Percentiles rank a stretch among this genome's conserved stretches.
phyloP scores from a whole-genome alignment of 139 green algal genomes.

The Chlamydomonas applanata region DNA sequence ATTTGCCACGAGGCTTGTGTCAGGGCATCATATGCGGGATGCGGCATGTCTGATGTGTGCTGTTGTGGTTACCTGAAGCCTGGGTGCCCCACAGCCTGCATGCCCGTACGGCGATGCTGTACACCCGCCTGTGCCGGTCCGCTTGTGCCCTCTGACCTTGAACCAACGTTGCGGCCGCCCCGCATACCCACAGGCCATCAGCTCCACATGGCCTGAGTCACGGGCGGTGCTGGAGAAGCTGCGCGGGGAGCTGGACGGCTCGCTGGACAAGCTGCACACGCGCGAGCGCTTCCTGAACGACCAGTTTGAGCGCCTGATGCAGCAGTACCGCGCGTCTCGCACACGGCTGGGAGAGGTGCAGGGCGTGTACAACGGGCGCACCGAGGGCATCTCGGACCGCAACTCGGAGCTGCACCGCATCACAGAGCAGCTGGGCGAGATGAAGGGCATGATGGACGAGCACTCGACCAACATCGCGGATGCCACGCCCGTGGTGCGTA shows the following conservation, averaged over 20 bases:
- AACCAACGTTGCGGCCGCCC: no score
- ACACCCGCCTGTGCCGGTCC: background rate
- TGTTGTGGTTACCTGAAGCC: no score
- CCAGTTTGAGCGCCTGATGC: constrained; percentile 62
- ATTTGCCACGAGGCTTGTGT: background rate
- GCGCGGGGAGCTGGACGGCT: constrained; percentile 40
- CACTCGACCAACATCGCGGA: constrained; percentile 74
- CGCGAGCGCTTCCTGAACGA: constrained; percentile 72
- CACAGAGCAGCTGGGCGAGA: constrained; percentile 63
- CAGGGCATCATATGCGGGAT: no score
- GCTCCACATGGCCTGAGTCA: constrained; percentile 41
- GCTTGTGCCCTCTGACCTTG: background rate
- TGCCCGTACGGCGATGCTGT: no score
- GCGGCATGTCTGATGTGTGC: no score
- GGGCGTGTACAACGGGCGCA: constrained; percentile 49
- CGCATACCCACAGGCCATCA: constrained; percentile 36
- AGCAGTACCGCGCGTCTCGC: constrained; percentile 52
- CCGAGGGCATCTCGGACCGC: constrained; percentile 61
- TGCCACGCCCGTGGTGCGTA: constrained; percentile 63
- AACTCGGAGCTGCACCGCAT: constrained; percentile 69
- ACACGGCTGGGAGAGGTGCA: constrained; percentile 43
- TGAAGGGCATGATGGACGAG: constrained; percentile 68
- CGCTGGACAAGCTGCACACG: constrained; percentile 68
- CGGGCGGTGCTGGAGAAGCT: constrained; percentile 49
- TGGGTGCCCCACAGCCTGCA: no score